phyloP scores from a whole-genome alignment of 2,329 filamentous ascomycete species.

The Talaromyces sp. region DNA sequence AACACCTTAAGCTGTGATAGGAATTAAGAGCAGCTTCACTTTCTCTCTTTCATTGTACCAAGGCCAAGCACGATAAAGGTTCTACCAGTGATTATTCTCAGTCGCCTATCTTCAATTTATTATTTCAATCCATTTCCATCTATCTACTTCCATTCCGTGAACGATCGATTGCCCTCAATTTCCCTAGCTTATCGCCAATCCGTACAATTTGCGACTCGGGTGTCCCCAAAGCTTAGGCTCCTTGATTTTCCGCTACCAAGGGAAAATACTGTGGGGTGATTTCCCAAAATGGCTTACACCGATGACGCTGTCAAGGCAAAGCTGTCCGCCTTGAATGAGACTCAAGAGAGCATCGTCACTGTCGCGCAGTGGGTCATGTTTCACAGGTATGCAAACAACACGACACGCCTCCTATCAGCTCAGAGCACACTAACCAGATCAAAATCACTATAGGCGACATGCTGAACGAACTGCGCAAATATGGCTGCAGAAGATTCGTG shows the following conservation, averaged over 20 bases:
- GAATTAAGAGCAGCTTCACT: slow-evolving; percentile 16
- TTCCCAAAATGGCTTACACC: slow-evolving; percentile 89
- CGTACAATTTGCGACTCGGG: neutral
- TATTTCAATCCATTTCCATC: neutral
- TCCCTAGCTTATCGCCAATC: slow-evolving; percentile 1
- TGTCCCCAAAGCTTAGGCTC: neutral
- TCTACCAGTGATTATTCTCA: neutral
- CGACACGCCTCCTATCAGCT: neutral
- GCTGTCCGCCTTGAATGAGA: slow-evolving; percentile 93
- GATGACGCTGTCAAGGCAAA: slow-evolving; percentile 95
- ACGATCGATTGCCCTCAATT: neutral
- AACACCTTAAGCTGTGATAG: slow-evolving; percentile 14
- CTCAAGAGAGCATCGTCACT: slow-evolving; percentile 93
- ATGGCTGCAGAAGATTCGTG: slow-evolving; percentile 87
- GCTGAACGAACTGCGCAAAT: slow-evolving; percentile 89
- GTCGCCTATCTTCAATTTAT: neutral
- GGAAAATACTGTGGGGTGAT: slow-evolving; percentile 42
- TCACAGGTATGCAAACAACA: slow-evolving; percentile 68
- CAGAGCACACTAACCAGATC: slow-evolving; percentile 16
- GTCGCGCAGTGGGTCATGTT: slow-evolving; percentile 99
- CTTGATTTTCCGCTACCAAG: neutral
- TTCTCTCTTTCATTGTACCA: neutral
- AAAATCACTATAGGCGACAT: slow-evolving; percentile 68
- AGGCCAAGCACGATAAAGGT: neutral
- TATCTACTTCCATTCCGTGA: neutral